Evolutionary conservation across 176 grass and related monocot species (phyloP), one percentile per base, ranked within the genome.

Genomic region (Panicum miliaceum): DNA sequence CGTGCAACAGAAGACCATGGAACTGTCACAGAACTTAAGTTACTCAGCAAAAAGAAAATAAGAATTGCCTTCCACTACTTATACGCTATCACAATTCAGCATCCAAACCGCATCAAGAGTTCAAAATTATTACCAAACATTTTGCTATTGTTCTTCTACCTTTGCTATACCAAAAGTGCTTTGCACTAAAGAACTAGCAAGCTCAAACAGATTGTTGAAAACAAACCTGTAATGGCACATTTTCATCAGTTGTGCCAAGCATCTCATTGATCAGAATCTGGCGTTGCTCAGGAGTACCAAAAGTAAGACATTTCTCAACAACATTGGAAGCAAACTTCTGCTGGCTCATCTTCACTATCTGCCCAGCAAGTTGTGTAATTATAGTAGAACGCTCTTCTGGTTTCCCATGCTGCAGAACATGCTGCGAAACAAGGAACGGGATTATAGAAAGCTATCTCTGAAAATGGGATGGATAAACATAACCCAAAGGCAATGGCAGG

Each of bases 301-400:
- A 96, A 76, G 89, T 85, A 73, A 99, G 89, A 74, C 96, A 99
- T 77, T 99, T 99, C 77, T 99, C 96, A 72, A 96, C 85, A 79
- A 99, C 96, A 87, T 96, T 99, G 38, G 93, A 99, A 36, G 96
- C 96, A 42, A 94, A 98, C 87, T 99, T 99, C 75, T 99, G 96
- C 69, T 89, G 96, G 86, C 96, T 99, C 96, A 96, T 99, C 84
- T 92, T 90, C 74, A 99, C 93, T 40, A 99, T 99, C 65, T 99
- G 96, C 20, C 93, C 96, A 47, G 93, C 84, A 3, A 99, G 85
- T 82, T 99, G 85, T 48, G 46, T 89, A 38, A 99, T 95, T 77
- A 96, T 94, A 75, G 80, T 72, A 64, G 96, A 85, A 4, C 96
- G 88, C 79, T 99, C 96, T 80, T 94, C 93, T 47, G 87, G 91